phyloP scores from a whole-genome alignment of 805 yeast species.

The Zygoascus flipseniorum region DNA sequence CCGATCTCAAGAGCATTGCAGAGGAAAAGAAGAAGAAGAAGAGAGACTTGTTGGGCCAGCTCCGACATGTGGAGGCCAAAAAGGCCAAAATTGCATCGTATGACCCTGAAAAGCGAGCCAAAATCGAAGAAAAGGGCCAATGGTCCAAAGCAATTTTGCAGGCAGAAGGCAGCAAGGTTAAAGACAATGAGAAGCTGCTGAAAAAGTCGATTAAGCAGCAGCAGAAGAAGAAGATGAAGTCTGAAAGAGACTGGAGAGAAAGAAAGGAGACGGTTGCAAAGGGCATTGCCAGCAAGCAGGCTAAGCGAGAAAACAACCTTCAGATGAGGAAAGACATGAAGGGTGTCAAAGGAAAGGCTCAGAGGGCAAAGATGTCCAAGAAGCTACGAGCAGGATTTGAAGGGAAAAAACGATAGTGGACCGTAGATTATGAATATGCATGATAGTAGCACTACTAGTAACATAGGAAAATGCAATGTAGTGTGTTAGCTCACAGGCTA shows the following conservation, averaged over 20 bases:
- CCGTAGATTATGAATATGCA: background rate
- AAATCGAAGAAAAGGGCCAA: slow-evolving; percentile 59
- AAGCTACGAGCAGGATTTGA: slow-evolving; percentile 89
- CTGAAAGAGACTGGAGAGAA: slow-evolving; percentile 88
- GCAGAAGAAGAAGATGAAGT: slow-evolving; percentile 73
- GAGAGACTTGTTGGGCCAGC: slow-evolving; percentile 76
- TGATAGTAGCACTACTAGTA: background rate
- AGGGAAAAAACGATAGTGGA: slow-evolving; percentile 35
- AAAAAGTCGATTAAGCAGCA: slow-evolving; percentile 79
- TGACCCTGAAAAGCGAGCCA: slow-evolving; percentile 52
- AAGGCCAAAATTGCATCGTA: slow-evolving; percentile 52
- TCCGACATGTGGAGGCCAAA: slow-evolving; percentile 64
- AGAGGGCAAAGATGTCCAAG: slow-evolving; percentile 42
- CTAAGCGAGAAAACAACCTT: slow-evolving; percentile 88
- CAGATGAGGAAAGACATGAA: slow-evolving; percentile 78
- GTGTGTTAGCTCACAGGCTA: too few relatives aligned
- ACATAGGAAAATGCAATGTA: too few relatives aligned
- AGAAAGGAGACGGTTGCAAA: slow-evolving; percentile 74
- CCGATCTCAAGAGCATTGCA: slow-evolving; percentile 53
- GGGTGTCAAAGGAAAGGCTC: slow-evolving; percentile 68
- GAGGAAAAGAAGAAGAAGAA: slow-evolving; percentile 69
- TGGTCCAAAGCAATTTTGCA: slow-evolving; percentile 82
- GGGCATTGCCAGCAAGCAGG: slow-evolving; percentile 62
- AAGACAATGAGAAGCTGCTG: slow-evolving; percentile 82
- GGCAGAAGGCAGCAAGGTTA: slow-evolving; percentile 80